Conservation (phyloP, 2,329 filamentous ascomycete genomes). For the Chalara sp. region DNA sequence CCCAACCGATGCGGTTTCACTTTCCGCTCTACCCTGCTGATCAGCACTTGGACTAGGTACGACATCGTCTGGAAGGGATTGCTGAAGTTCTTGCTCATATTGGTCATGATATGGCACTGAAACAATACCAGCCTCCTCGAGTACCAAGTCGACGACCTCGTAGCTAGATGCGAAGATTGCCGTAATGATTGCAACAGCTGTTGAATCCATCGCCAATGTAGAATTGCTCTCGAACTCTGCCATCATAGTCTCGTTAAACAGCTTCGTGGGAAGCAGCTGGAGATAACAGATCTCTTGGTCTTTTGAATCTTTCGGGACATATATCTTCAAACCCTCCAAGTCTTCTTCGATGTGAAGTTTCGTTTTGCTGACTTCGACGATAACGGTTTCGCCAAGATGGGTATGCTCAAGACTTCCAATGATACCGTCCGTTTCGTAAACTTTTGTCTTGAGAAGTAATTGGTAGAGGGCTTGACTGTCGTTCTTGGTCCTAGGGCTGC, state of each 20-base stretch:
- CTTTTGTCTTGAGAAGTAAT: constrained; percentile 5
- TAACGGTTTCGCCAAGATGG: constrained; percentile 5
- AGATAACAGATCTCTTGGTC: constrained; percentile 11
- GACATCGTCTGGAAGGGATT: background rate
- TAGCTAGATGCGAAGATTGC: constrained; percentile 7
- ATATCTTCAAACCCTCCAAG: constrained; percentile 7
- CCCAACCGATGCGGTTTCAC: background rate
- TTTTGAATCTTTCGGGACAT: constrained; percentile 9
- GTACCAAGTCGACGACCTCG: constrained; percentile 3
- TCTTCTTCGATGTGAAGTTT: constrained; percentile 12
- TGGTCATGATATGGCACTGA: constrained; percentile 9
- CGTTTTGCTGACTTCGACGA: constrained; percentile 4
- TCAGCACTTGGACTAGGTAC: background rate
- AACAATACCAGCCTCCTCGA: constrained; percentile 9
- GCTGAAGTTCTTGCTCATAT: constrained; percentile 2
- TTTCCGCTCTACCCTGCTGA: background rate
- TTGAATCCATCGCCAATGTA: constrained; percentile 6
- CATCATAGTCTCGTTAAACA: constrained; percentile 11
- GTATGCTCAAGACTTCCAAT: constrained; percentile 6
- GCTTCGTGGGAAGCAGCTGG: constrained; percentile 7
- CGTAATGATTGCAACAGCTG: constrained; percentile 5
- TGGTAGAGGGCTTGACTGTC: constrained; percentile 7
- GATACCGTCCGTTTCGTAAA: constrained; percentile 9
- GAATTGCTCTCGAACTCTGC: constrained; percentile 4
- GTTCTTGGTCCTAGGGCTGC: constrained; percentile 7